Percentiles rank a stretch among this genome's conserved stretches.
phyloP scores from a whole-genome alignment of 73 alveolate species.

The Halteria grandinella region DNA sequence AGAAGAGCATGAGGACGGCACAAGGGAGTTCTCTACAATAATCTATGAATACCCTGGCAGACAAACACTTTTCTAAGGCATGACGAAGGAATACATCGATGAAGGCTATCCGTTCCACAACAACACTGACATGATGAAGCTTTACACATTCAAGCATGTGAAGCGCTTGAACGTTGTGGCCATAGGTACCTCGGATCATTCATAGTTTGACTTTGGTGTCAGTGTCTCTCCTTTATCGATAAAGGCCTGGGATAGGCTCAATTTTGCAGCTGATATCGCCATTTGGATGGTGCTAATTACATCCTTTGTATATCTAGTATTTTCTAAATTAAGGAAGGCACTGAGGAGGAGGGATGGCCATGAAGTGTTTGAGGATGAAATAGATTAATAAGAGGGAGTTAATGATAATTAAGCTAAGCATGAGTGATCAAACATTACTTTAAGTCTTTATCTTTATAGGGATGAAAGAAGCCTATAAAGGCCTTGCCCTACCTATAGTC shows the following conservation, averaged over 20 bases:
- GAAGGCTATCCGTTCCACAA: slow-evolving; percentile 31
- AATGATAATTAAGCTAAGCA: neutral
- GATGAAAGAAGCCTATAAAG: too few relatives aligned
- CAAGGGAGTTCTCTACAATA: slow-evolving; percentile 39
- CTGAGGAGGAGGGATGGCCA: slow-evolving; percentile 33
- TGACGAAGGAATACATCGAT: neutral
- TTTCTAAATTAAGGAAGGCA: neutral
- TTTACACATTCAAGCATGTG: slow-evolving; percentile 4
- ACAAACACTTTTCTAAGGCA: slow-evolving; percentile 8
- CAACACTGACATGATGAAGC: slow-evolving; percentile 36
- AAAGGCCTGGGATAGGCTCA: slow-evolving; percentile 12
- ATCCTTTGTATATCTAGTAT: slow-evolving; percentile 13
- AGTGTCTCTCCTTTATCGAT: slow-evolving; percentile 9
- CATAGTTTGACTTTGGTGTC: slow-evolving; percentile 40
- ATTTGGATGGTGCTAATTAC: slow-evolving; percentile 6
- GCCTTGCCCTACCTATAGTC: too few relatives aligned
- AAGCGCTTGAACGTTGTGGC: slow-evolving; percentile 11
- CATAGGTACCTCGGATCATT: slow-evolving; percentile 20
- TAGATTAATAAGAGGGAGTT: slow-evolving; percentile 2
- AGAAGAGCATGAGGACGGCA: slow-evolving; percentile 44
- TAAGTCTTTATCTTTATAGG: too few relatives aligned
- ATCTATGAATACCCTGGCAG: slow-evolving; percentile 42
- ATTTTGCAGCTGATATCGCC: neutral
- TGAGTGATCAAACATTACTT: too few relatives aligned
- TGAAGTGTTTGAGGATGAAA: slow-evolving; percentile 29